Evolutionary conservation across 2,329 filamentous ascomycete genomes (phyloP), one percentile per base, ranked within the genome.

Genomic region (Apiospora pterosperma): DNA sequence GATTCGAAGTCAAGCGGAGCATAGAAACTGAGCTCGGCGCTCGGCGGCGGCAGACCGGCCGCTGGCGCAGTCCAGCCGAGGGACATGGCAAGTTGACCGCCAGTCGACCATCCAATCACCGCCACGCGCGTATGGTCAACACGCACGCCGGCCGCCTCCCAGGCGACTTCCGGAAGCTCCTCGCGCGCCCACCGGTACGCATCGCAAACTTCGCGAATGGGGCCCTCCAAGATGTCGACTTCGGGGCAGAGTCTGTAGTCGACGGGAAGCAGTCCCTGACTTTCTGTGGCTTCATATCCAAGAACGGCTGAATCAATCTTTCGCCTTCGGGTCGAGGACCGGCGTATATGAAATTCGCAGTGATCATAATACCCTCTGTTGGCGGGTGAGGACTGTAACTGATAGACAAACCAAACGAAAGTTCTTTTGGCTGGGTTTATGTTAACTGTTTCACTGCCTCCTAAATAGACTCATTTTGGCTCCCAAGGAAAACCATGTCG

Each of bases 161-260:
- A 21, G 5, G 16, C 62, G 36, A 81, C 25, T 1, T 67, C 34
- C 0, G 74, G 75, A 2, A 84, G 72, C 0, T 64, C 67, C 0
- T 71, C 65, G 1, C 77, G 73, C 0, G 75, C 74, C 81, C 82
- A 85, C 0, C 62, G 10, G 1, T 81, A 70, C 1, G 82, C 80
- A 66, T 83, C 79, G 16, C 75, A 70, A 0, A 78, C 74, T 67
- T 85, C 84, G 3, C 68, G 67, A 70, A 85, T 78, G 0, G 84
- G 76, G 0, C 84, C 84, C 1, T 82, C 77, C 4, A 75, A 59
- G 3, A 86, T 68, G 23, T 72, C 79, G 3, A 78, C 74, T 52
- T 85, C 81, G 0, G 83, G 84, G 64, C 82, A 85, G 1, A 86
- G 76, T 0, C 82, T 73, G 66, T 85, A 83, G 68, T 85, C 83